Base-by-base conservation (phyloP, 352 stramenopile species). In the Phytopythium boreale region DNA sequence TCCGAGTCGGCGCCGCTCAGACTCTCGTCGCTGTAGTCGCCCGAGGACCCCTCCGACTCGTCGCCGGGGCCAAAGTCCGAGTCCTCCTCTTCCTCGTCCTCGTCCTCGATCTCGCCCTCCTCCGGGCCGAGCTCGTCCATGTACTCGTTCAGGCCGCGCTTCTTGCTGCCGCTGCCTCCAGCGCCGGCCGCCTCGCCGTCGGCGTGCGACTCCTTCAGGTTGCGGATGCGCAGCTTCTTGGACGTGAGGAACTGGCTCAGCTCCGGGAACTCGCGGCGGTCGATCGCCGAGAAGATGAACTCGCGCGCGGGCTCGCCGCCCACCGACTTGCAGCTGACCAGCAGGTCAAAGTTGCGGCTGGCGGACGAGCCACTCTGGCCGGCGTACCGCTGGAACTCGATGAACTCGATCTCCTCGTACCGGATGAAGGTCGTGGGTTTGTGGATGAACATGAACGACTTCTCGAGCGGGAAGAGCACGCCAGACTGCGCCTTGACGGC, bases 371-470 rank as follows among this genome's bases (percentile, higher is more conserved):
- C 82, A 29, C 71, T 84, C 68, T 98, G 94, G 7, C 95, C 95
- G 1, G 93, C 92, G 71, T 99, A 99, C 11, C 97, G 88, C 77
- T 99, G 95, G 74, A 99, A 99, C 76, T 99, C 96, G 29, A 99
- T 96, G 70, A 90, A 98, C 70, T 98, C 93, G 55, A 99, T 96
- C 79, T 99, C 97, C 68, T 99, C 97, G 80, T 99, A 99, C 61
- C 93, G 91, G 76, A 99, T 98, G 65, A 99, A 92, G 26, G 98
- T 95, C 61, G 97, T 98, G 26, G 97, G 97, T 76, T 99, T 99
- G 87, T 99, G 96, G 71, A 99, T 99, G 72, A 99, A 99, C 81
- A 99, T 98, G 77, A 99, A 99, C 69, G 96, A 98, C 79, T 97
- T 99, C 67, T 99, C 96, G 17, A 99, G 77, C 36, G 96, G 97